Conservation (phyloP, 306 rosid species). For the Castanea mollissima region DNA sequence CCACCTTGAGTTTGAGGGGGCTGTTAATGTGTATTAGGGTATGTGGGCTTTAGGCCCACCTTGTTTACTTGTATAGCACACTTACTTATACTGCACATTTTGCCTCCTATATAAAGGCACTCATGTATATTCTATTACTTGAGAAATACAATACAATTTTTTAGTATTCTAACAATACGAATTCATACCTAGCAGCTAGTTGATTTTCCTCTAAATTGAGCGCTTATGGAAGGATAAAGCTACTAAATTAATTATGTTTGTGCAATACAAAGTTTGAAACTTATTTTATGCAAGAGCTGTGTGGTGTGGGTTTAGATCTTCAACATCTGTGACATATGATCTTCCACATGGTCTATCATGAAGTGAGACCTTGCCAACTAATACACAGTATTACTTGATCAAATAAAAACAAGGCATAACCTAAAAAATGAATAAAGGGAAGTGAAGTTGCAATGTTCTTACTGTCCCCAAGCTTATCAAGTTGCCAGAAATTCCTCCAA, state of each 20-base stretch:
- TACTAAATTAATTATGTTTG: no score
- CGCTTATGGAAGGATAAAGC: neutral
- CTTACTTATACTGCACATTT: no score
- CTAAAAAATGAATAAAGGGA: neutral
- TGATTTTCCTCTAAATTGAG: neutral
- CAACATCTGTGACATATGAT: neutral
- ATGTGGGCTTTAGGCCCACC: no score
- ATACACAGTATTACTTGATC: no score
- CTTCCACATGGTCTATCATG: neutral
- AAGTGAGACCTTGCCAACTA: no score
- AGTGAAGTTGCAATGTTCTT: conserved; percentile 21
- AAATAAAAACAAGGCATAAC: neutral
- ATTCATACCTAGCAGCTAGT: neutral
- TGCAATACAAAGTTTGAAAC: neutral
- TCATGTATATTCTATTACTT: no score
- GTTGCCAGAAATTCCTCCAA: conserved; percentile 95
- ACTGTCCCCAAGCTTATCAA: conserved; percentile 85
- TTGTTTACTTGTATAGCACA: no score
- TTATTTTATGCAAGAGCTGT: neutral
- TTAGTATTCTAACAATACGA: no score
- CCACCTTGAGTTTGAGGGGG: no score
- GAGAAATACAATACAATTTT: no score
- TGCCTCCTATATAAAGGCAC: no score
- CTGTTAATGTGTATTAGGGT: no score
- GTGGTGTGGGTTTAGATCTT: neutral